These are phyloP conservation scores for Bryum argenteum DNA, from an alignment of 225 moss, liverwort and hornwort genomes.

Conservation along the genomic window DNA sequence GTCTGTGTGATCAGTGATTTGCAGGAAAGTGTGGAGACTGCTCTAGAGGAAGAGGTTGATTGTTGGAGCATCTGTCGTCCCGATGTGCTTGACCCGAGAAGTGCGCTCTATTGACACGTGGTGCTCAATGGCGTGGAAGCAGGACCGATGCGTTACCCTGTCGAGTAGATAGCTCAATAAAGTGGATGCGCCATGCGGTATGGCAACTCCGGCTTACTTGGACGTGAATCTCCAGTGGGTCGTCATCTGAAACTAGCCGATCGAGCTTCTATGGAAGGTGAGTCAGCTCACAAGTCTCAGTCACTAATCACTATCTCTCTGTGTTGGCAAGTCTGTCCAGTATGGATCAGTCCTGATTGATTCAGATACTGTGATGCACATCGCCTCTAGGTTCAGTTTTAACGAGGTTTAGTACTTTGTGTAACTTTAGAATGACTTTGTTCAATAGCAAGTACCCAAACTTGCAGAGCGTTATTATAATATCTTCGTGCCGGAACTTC, in stretches of 20 bases:
- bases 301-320: background rate
- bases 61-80: background rate
- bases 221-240: background rate
- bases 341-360: background rate
- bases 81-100: background rate
- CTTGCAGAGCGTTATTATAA: background rate
- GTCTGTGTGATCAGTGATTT: background rate
- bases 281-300: background rate
- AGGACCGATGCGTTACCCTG: background rate
- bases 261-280: slow-evolving; percentile 13
- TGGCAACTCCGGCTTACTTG: background rate
- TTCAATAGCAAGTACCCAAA: background rate
- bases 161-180: background rate
- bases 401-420: too few species aligned
- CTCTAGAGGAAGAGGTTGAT: background rate
- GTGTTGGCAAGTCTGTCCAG: background rate
- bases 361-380: background rate
- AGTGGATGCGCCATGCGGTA: background rate
- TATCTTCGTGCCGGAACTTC: background rate
- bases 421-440: too few species aligned
- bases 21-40: background rate
- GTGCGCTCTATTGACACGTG: background rate
- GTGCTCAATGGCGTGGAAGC: background rate
- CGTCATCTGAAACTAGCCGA: background rate
- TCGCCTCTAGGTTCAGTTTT: too few species aligned